Conservation (phyloP, 2,329 filamentous ascomycete genomes). For the Aspergillus pseudonomiae region DNA sequence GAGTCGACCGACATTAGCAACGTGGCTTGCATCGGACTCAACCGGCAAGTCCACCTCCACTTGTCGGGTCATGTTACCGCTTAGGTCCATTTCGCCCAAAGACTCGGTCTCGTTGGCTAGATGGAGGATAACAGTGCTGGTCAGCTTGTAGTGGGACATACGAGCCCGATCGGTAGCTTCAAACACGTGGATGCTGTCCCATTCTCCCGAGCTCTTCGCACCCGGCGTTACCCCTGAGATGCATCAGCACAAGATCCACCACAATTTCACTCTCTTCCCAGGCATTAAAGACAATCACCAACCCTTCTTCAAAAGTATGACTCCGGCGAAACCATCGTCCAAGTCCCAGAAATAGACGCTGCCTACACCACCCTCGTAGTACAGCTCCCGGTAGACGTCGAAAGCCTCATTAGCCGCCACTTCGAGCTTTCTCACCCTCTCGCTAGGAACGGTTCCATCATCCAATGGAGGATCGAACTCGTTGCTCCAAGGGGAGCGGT, state of each 20-base stretch:
- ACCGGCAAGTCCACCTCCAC: conserved; percentile 89
- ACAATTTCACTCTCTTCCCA: not conserved
- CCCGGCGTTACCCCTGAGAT: conserved; percentile 64
- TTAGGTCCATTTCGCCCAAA: conserved; percentile 86
- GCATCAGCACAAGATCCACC: not conserved
- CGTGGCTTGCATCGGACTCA: conserved; percentile 88
- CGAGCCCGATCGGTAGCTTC: conserved; percentile 92
- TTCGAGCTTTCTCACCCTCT: conserved; percentile 91
- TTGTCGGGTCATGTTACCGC: conserved; percentile 97
- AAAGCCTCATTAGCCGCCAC: conserved; percentile 92
- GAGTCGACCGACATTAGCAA: conserved; percentile 89
- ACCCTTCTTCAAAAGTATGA: conserved; percentile 95
- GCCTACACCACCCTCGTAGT: conserved; percentile 91
- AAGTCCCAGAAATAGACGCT: conserved; percentile 98
- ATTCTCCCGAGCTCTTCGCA: conserved; percentile 74
- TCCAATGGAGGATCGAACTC: conserved; percentile 92
- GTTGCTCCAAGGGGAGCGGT: conserved; percentile 98
- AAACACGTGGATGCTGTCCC: conserved; percentile 99
- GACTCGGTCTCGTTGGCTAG: conserved; percentile 69
- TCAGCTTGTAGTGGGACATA: conserved; percentile 95
- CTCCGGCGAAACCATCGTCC: conserved; percentile 95
- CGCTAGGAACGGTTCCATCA: conserved; percentile 85
- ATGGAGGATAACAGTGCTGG: conserved; percentile 91
- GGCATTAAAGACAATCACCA: conserved; percentile 33
- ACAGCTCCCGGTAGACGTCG: conserved; percentile 91